Conservation (phyloP, 2,329 filamentous ascomycete species). For the Niveomyces coronatus region DNA sequence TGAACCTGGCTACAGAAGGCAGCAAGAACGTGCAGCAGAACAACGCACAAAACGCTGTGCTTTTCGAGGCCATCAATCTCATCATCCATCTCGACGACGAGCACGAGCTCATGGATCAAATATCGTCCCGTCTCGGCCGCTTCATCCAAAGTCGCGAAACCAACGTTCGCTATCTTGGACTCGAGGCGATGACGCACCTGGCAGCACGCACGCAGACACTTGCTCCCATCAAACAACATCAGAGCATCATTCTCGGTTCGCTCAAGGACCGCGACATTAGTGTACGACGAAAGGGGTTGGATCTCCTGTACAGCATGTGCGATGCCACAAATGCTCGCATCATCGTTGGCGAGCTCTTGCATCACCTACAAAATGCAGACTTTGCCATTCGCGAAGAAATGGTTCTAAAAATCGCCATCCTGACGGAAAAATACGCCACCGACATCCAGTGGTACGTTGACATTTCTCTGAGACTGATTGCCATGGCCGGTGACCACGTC, state of each 20-base stretch:
- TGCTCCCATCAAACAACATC: slow-evolving; percentile 96
- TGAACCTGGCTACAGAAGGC: slow-evolving; percentile 83
- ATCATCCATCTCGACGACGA: slow-evolving; percentile 97
- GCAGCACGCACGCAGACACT: slow-evolving; percentile 88
- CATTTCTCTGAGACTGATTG: slow-evolving; percentile 86
- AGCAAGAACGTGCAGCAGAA: slow-evolving; percentile 99
- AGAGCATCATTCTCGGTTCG: slow-evolving; percentile 89
- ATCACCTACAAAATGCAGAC: slow-evolving; percentile 91
- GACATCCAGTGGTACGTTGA: slow-evolving; percentile 99
- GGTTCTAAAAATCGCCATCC: slow-evolving; percentile 96
- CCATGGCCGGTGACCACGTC: slow-evolving; percentile 95
- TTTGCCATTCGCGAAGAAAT: slow-evolving; percentile 98
- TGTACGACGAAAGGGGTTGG: slow-evolving; percentile 87
- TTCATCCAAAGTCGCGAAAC: slow-evolving; percentile 97
- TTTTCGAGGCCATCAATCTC: slow-evolving; percentile 97
- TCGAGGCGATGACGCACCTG: slow-evolving; percentile 97
- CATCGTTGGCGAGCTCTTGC: slow-evolving; percentile 86
- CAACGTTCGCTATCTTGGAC: slow-evolving; percentile 88
- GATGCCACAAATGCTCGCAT: slow-evolving; percentile 88
- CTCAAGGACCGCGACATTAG: slow-evolving; percentile 94
- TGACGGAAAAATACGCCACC: slow-evolving; percentile 97
- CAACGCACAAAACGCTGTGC: slow-evolving; percentile 93
- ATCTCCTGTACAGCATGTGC: slow-evolving; percentile 99
- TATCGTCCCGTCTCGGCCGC: slow-evolving; percentile 79
- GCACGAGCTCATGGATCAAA: slow-evolving; percentile 88